Evolutionary conservation across 1,284 basidiomycete genomes (phyloP).

Genomic region (Malassezia furfur): DNA sequence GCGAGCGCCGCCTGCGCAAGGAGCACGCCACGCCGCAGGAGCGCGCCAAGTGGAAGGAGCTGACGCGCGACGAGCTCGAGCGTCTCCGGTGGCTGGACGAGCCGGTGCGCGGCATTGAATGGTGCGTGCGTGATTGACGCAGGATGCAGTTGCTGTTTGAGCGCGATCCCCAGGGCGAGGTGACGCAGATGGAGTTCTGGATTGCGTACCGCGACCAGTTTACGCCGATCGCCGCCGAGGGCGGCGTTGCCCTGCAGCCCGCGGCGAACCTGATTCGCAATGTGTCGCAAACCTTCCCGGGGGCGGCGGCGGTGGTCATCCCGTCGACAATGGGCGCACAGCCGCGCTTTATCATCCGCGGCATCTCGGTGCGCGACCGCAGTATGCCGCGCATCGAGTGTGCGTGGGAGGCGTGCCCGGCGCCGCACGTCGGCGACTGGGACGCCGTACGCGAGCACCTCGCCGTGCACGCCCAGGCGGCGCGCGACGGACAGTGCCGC

Average conservation of each 20-base stretch:
- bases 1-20: constrained; percentile 6
- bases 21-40: constrained; percentile 17
- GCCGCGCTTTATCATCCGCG: constrained; percentile 65
- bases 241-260: constrained; percentile 60
- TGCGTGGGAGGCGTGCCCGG: constrained; percentile 30
- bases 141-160: constrained; percentile 67
- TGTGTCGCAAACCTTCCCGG: constrained; percentile 65
- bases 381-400: constrained; percentile 23
- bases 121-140: constrained; percentile 42
- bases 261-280: constrained; percentile 81
- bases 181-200: constrained; percentile 85
- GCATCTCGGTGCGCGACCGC: constrained; percentile 53
- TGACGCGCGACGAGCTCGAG: constrained; percentile 22
- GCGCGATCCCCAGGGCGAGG: constrained; percentile 60
- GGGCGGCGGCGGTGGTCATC: constrained; percentile 71
- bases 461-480: constrained; percentile 22
- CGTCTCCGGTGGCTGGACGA: constrained; percentile 24
- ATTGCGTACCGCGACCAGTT: constrained; percentile 65
- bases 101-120: constrained; percentile 34
- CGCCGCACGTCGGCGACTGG: constrained; percentile 20
- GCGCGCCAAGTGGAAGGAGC: constrained; percentile 21
- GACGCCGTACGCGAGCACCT: constrained; percentile 27
- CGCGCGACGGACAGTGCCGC: constrained; percentile 27
- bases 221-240: constrained; percentile 34
- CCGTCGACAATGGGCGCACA: constrained; percentile 55